Evolutionary conservation across 2,329 filamentous ascomycete genomes (phyloP).

Genomic region (Exophiala calicioides): DNA sequence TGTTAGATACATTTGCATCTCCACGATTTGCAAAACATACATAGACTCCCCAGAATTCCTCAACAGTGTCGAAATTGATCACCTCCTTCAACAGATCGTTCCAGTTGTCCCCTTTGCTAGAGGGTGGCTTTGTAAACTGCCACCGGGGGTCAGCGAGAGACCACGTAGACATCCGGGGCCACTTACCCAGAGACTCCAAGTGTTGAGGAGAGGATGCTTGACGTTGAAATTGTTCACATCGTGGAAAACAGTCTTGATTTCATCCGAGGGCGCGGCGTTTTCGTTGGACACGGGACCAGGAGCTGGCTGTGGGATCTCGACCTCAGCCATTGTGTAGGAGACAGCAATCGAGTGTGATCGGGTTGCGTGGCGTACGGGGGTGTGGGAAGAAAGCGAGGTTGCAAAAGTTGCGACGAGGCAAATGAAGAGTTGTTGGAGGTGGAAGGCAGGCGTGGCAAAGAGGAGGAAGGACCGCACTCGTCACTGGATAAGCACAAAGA

Average conservation of each 20-base stretch:
- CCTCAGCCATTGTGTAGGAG: slow-evolving; percentile 30
- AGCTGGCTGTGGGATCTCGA: slow-evolving; percentile 28
- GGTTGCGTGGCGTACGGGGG: neutral
- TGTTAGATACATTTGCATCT: slow-evolving; percentile 9
- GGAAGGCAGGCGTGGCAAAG: too few relatives aligned
- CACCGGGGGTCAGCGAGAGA: slow-evolving; percentile 21
- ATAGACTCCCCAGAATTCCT: slow-evolving; percentile 99
- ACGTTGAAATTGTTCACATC: slow-evolving; percentile 99
- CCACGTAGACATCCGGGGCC: neutral
- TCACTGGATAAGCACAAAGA: too few relatives aligned
- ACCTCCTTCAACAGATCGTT: slow-evolving; percentile 97
- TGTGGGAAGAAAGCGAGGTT: neutral
- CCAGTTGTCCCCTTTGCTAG: slow-evolving; percentile 87
- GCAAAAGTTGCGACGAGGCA: too few relatives aligned
- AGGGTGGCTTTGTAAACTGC: slow-evolving; percentile 32
- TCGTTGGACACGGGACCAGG: slow-evolving; percentile 40
- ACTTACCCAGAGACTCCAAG: slow-evolving; percentile 94
- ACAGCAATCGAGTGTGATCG: neutral
- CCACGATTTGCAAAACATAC: slow-evolving; percentile 60
- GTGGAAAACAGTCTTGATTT: slow-evolving; percentile 92
- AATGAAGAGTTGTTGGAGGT: too few relatives aligned
- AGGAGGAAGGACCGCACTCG: too few relatives aligned
- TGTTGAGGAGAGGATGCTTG: slow-evolving; percentile 96
- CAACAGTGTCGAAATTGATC: slow-evolving; percentile 96
- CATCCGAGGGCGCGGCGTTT: slow-evolving; percentile 55